Evolutionary conservation across 1,139 yeast species (phyloP), one percentile per base, ranked within the genome.

Genomic region (Saccharomyces hybrid): DNA sequence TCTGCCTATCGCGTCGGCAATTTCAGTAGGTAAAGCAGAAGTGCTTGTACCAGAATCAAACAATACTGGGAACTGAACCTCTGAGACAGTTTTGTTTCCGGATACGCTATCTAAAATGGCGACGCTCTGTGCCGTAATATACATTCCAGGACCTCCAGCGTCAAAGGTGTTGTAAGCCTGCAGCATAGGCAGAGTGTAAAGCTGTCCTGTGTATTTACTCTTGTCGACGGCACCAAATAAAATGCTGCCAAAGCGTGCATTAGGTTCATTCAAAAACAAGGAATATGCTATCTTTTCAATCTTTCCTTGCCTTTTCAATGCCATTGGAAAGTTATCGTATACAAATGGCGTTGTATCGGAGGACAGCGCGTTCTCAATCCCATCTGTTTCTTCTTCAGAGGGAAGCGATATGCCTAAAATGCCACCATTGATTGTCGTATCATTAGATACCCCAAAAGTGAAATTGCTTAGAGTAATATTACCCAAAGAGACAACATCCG

Each of bases 11-110:
- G 67, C 55, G 2, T 63, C 60, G 9, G 80, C 64, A 34, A 78
- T 62, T 12, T 60, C 65, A 1, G 62, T 50, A 28, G 88, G 85
- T 8, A 83, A 63, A 61, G 78, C 78, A 2, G 84, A 75, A 54
- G 81, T 68, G 3, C 90, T 80, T 8, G 89, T 80, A 54, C 91
- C 91, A 1, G 88, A 79, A 68, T 86, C 93, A 47, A 86, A 69
- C 49, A 82, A 67, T 2, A 83, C 86, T 1, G 80, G 72, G 34
- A 62, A 57, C 9, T 63, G 54, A 3, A 62, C 58, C 8, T 62
- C 53, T 1, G 68, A 59, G 48, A 61, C 69, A 62, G 68, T 59
- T 16, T 50, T 50, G 47, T 63, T 57, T 26, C 56, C 51, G 50
- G 69, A 52, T 19, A 72, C 67, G 44, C 70, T 68, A 42, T 72